A percentile compares a stretch with the other conserved stretches of the same genome.
These are phyloP conservation scores for Sporothrix brasiliensis DNA, from an alignment of 2,329 filamentous ascomycete genomes.

Conservation along the genomic window DNA sequence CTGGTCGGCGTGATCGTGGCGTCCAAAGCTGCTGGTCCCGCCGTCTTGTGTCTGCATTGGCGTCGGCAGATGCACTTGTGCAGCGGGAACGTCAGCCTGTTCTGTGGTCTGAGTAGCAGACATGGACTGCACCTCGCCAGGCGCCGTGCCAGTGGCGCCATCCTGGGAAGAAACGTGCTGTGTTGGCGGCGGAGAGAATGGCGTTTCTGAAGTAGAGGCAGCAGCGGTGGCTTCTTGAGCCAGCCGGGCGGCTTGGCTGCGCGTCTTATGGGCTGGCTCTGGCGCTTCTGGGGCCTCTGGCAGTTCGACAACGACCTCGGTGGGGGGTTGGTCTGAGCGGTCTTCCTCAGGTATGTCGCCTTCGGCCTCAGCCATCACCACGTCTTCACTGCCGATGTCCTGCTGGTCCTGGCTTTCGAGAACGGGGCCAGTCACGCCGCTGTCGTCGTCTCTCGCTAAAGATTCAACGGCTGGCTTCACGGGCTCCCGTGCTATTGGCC, in stretches of 20 bases:
- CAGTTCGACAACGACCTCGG: neutral
- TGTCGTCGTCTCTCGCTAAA: neutral
- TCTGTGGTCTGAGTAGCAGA: neutral
- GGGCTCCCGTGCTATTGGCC: neutral
- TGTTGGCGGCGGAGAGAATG: slow-evolving; percentile 16
- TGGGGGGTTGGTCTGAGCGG: neutral
- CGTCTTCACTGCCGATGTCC: neutral
- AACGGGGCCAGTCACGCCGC: neutral
- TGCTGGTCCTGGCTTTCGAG: neutral
- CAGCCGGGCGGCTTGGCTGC: slow-evolving; percentile 7
- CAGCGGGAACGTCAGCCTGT: neutral
- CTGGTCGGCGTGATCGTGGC: neutral
- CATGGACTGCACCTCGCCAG: neutral
- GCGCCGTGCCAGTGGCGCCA: neutral
- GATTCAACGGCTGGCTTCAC: neutral
- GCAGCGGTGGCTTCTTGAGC: neutral
- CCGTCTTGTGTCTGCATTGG: slow-evolving; percentile 32
- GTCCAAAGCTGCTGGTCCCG: neutral
- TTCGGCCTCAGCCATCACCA: slow-evolving; percentile 10
- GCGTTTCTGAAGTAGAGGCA: neutral
- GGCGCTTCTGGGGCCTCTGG: neutral
- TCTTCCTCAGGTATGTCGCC: neutral
- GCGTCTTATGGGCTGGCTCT: neutral
- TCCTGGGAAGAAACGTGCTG: neutral
- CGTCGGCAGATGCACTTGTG: slow-evolving; percentile 22